Conservation (phyloP, 345 rosid genomes). For the Citrus trifoliata region DNA sequence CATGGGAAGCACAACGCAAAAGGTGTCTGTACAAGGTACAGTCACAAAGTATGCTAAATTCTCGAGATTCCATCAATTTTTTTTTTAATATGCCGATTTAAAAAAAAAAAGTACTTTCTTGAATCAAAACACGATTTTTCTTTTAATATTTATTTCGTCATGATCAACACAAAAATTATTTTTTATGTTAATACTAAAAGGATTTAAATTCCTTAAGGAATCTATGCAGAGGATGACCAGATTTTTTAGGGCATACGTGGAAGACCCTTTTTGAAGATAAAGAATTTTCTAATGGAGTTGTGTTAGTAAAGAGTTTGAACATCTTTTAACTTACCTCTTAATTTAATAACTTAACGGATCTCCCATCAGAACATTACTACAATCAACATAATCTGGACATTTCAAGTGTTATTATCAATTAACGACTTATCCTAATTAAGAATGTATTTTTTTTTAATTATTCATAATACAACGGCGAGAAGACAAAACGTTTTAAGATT, state of each 20-base stretch:
- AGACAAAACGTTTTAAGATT: too few relatives aligned
- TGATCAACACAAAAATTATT: not conserved
- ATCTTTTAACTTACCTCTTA: too few relatives aligned
- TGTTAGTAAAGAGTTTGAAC: too few relatives aligned
- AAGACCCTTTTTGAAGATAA: too few relatives aligned
- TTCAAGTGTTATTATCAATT: too few relatives aligned
- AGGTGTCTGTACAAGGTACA: not conserved
- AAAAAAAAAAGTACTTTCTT: not conserved
- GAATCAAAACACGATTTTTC: not conserved
- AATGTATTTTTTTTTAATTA: too few relatives aligned
- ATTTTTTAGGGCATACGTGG: conserved; percentile 17
- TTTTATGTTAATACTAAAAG: not conserved
- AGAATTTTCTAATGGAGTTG: too few relatives aligned
- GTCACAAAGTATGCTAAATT: not conserved
- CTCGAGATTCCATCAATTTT: not conserved
- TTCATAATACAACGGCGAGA: too few relatives aligned
- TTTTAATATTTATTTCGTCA: not conserved
- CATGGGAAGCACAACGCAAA: not conserved
- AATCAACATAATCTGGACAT: too few relatives aligned
- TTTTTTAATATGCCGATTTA: not conserved
- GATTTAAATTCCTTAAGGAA: not conserved
- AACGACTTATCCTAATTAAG: too few relatives aligned
- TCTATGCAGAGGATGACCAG: not conserved
- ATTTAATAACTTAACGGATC: too few relatives aligned
- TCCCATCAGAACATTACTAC: too few relatives aligned